phyloP scores from a whole-genome alignment of 352 stramenopile genomes.

The Phytopythium delawarense region DNA sequence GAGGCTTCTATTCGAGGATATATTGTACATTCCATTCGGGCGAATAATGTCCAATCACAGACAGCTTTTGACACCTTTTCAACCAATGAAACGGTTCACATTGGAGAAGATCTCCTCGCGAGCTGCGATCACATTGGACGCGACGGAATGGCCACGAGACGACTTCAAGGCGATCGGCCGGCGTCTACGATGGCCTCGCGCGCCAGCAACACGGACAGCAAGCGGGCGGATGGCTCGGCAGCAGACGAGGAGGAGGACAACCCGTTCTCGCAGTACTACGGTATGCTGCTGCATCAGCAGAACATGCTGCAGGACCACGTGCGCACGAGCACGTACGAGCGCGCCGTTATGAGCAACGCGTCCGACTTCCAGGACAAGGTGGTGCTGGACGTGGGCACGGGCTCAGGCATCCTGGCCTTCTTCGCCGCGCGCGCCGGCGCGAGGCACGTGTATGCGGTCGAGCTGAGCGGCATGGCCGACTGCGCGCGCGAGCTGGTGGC shows the following conservation, averaged over 20 bases:
- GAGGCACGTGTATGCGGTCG: constrained; percentile 92
- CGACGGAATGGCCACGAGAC: not conserved
- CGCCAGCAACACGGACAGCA: not conserved
- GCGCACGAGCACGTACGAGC: constrained; percentile 98
- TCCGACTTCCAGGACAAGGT: constrained; percentile 96
- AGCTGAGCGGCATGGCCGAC: constrained; percentile 98
- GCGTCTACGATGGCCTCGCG: not conserved
- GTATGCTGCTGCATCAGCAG: constrained; percentile 97
- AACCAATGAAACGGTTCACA: too few species aligned
- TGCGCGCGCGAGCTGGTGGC: constrained; percentile 93
- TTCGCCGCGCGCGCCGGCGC: constrained; percentile 98
- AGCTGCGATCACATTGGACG: not conserved
- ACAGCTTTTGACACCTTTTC: too few species aligned
- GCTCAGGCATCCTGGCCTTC: constrained; percentile 98
- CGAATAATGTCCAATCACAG: not conserved
- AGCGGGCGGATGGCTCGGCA: not conserved
- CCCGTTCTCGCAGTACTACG: constrained; percentile 94
- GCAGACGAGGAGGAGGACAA: constrained; percentile 65
- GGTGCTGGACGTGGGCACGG: constrained; percentile 99
- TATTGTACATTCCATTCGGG: too few species aligned
- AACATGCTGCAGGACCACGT: constrained; percentile 99
- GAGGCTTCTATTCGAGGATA: too few species aligned
- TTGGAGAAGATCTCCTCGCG: not conserved
- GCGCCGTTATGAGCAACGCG: constrained; percentile 95
- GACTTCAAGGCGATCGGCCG: not conserved